Conservation (phyloP, 108 stramenopile species). For the Pseudonitzschia pungens region DNA sequence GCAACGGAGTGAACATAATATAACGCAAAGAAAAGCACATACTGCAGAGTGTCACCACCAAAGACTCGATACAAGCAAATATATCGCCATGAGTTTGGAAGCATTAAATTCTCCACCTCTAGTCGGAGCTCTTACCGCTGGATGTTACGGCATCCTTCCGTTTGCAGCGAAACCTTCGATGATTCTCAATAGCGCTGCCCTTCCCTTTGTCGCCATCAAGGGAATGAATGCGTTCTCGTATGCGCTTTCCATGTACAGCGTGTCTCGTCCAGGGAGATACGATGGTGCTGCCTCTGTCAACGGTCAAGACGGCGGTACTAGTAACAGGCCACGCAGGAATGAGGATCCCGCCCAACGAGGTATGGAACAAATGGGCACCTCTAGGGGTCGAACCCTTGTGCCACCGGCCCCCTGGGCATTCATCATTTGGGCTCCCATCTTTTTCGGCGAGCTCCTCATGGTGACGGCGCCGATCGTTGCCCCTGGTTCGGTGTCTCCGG, state of each 20-base stretch:
- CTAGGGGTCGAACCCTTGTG: constrained; percentile 47
- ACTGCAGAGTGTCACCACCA: neutral
- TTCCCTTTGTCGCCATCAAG: constrained; percentile 15
- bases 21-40: no score
- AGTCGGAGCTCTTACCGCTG: constrained; percentile 5
- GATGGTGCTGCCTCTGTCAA: constrained; percentile 7
- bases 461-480: constrained; percentile 43
- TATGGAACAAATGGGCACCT: constrained; percentile 7
- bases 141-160: constrained; percentile 6
- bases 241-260: constrained; percentile 17
- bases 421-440: constrained; percentile 79
- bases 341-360: neutral
- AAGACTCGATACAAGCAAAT: neutral
- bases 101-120: constrained; percentile 21
- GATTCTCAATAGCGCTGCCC: neutral
- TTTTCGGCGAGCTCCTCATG: constrained; percentile 63
- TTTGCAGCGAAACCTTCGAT: constrained; percentile 1
- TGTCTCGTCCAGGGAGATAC: constrained; percentile 18
- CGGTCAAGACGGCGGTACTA: neutral
- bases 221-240: constrained; percentile 18
- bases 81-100: constrained; percentile 1
- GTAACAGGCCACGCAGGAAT: neutral
- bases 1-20: no score
- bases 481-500: constrained; percentile 48
- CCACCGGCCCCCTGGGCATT: constrained; percentile 78